Evolutionary conservation across 768 basidiomycete genomes (phyloP).

Genomic region (Macrocybe gigantea): DNA sequence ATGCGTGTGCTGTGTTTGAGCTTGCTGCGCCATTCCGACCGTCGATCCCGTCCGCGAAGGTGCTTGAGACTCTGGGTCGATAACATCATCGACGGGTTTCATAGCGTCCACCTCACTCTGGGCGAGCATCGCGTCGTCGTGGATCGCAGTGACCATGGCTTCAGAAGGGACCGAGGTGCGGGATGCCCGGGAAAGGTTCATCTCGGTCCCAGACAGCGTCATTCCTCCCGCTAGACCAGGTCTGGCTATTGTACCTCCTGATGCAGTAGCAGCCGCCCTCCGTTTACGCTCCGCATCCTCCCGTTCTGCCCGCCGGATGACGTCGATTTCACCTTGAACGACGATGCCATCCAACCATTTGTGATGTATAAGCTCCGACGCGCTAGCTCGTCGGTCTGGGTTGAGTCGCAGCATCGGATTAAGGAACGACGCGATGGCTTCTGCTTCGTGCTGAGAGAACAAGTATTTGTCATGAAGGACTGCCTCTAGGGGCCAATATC

Average conservation of each 20-base stretch:
- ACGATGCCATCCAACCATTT: constrained; percentile 80
- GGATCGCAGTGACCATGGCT: too few relatives aligned
- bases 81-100: not conserved
- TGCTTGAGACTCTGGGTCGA: too few relatives aligned
- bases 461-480: constrained; percentile 95
- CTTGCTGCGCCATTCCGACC: too few relatives aligned
- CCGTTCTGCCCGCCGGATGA: constrained; percentile 60
- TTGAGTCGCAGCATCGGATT: constrained; percentile 86
- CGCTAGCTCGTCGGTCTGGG: constrained; percentile 85
- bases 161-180: too few relatives aligned
- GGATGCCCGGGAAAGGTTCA: too few relatives aligned
- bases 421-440: constrained; percentile 74
- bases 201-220: too few relatives aligned
- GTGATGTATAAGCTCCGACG: constrained; percentile 81
- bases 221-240: too few relatives aligned
- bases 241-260: too few relatives aligned
- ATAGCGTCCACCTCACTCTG: constrained; percentile 5
- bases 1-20: too few relatives aligned
- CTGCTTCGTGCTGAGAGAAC: constrained; percentile 79
- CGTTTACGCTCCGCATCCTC: constrained; percentile 29
- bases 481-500: constrained; percentile 81
- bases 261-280: constrained; percentile 19
- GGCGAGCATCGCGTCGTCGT: not conserved
- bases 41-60: too few relatives aligned
- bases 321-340: constrained; percentile 88